Evolutionary conservation across 202 grass and related monocot species (phyloP).

Genomic region (Musa balbisiana): DNA sequence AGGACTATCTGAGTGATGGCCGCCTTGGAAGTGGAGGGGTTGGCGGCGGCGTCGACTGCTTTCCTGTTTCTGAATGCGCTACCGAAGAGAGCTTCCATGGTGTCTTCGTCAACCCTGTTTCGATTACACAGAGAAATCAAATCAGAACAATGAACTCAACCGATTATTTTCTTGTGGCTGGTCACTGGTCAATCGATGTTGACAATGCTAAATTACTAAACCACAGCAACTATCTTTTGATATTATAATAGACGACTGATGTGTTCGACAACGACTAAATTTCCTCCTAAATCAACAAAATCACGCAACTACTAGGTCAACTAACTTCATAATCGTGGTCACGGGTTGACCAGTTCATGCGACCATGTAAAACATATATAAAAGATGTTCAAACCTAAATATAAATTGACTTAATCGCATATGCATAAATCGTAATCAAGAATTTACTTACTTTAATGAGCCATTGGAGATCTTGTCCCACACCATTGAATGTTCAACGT

Average conservation of each 20-base stretch:
- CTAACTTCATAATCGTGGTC: too few relatives aligned
- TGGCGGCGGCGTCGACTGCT: constrained; percentile 30
- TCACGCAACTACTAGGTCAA: too few relatives aligned
- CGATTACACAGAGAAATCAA: neutral
- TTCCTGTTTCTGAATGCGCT: constrained; percentile 40
- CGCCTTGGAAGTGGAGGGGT: constrained; percentile 18
- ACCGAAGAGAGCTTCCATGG: constrained; percentile 77
- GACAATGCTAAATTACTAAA: too few relatives aligned
- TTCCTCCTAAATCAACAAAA: too few relatives aligned
- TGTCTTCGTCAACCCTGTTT: constrained; percentile 73
- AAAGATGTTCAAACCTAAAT: neutral
- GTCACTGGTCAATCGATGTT: too few relatives aligned
- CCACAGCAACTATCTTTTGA: too few relatives aligned
- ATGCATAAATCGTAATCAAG: neutral
- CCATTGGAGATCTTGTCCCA: constrained; percentile 85
- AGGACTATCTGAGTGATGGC: constrained; percentile 46
- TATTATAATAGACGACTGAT: too few relatives aligned
- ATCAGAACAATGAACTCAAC: neutral
- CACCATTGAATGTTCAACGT: constrained; percentile 88
- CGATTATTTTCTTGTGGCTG: neutral
- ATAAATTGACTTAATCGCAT: neutral
- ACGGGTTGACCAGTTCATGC: too few relatives aligned
- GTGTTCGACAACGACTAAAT: too few relatives aligned
- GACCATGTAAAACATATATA: neutral
- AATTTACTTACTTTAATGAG: constrained; percentile 63